These are phyloP conservation scores for Casuarina equisetifolia DNA, from an alignment of 306 rosid genomes.

Conservation along the genomic window DNA sequence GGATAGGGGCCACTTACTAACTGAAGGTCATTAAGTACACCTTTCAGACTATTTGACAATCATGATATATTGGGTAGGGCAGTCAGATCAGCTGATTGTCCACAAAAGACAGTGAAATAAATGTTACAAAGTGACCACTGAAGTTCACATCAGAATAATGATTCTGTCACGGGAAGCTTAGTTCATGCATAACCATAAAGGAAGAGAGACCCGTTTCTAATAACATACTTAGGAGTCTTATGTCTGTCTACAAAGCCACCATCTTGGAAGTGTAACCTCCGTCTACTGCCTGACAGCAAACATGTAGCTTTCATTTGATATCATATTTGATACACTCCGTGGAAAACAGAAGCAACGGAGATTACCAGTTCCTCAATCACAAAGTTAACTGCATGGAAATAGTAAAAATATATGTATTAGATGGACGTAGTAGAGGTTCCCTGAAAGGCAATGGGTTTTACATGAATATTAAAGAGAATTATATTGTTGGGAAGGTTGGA, in stretches of 20 bases:
- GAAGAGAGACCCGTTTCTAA: not conserved
- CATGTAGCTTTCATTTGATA: not conserved
- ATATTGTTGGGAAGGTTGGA: not conserved
- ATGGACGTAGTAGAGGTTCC: not conserved
- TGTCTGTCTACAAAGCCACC: not conserved
- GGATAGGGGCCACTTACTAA: too few species aligned
- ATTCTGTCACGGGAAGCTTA: not conserved
- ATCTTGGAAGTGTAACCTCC: not conserved
- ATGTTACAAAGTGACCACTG: not conserved
- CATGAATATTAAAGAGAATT: too few species aligned
- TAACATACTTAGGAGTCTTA: conserved; percentile 5
- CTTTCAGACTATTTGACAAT: not conserved
- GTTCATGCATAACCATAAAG: not conserved
- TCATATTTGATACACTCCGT: not conserved
- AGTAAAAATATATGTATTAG: not conserved
- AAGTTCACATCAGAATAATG: not conserved
- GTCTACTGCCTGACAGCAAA: not conserved
- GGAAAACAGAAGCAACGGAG: not conserved
- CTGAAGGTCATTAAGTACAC: not conserved
- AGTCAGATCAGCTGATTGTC: not conserved
- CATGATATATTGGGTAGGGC: not conserved
- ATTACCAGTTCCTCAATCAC: not conserved
- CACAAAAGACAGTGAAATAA: not conserved
- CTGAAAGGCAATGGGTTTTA: too few species aligned
- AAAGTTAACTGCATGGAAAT: not conserved